These are phyloP conservation scores for Carallia brachiata DNA, from an alignment of 345 rosid genomes.

Conservation along the genomic window DNA sequence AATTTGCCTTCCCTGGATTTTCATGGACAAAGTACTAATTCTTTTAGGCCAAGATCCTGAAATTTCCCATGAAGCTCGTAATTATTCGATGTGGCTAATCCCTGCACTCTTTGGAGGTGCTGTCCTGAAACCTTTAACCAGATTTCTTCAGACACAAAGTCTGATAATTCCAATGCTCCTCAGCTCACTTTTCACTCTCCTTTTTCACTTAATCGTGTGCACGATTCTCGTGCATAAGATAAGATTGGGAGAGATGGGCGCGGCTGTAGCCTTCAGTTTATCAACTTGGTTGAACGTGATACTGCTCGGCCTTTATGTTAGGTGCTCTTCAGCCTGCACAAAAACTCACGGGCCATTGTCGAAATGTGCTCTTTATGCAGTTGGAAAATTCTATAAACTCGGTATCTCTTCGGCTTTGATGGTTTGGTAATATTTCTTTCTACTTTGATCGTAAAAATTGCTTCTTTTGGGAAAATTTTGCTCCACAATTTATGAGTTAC, in stretches of 20 bases:
- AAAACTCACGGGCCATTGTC: slow-evolving; percentile 17
- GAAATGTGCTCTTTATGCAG: slow-evolving; percentile 1
- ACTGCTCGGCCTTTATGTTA: slow-evolving; percentile 10
- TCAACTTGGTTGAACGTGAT: slow-evolving; percentile 21
- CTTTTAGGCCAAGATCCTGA: slow-evolving; percentile 14
- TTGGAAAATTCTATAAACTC: slow-evolving; percentile 11
- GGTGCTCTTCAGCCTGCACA: slow-evolving; percentile 10
- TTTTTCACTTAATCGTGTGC: slow-evolving; percentile 6
- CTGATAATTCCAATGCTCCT: slow-evolving; percentile 18
- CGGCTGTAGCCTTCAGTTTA: slow-evolving; percentile 17
- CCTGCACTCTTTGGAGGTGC: slow-evolving; percentile 22
- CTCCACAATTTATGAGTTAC: neutral
- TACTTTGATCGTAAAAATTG: neutral
- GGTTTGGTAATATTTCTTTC: slow-evolving; percentile 17
- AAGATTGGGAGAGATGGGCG: slow-evolving; percentile 12
- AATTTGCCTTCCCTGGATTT: slow-evolving; percentile 18
- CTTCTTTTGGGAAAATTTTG: neutral
- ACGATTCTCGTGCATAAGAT: slow-evolving; percentile 10
- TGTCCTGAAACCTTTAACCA: slow-evolving; percentile 18
- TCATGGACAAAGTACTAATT: slow-evolving; percentile 14
- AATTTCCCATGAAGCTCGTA: slow-evolving; percentile 15
- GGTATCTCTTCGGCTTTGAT: slow-evolving; percentile 24
- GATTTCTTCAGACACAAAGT: slow-evolving; percentile 23
- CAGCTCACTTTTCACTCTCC: slow-evolving; percentile 3
- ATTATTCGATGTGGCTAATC: slow-evolving; percentile 18